Percentiles rank a stretch among this genome's conserved stretches.
Conservation (phyloP, 306 rosid genomes). For the Cucurbita moschata region DNA sequence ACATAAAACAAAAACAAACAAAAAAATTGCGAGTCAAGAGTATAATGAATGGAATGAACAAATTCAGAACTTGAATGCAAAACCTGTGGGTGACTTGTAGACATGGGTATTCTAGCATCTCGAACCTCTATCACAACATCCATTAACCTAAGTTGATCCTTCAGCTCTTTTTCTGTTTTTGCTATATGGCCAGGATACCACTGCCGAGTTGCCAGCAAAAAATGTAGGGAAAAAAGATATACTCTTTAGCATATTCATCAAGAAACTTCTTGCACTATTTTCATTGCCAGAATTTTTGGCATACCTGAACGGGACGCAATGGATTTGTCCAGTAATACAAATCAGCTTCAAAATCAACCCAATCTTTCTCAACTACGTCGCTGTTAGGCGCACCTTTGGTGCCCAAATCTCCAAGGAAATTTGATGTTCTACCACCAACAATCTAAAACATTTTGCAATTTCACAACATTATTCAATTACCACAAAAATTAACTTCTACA, state of each 20-base stretch:
- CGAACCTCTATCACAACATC: conserved; percentile 93
- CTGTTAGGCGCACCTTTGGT: conserved; percentile 11
- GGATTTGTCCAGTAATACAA: conserved; percentile 78
- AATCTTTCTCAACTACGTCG: conserved; percentile 24
- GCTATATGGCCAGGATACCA: conserved; percentile 99
- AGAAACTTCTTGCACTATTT: background rate
- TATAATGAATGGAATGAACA: background rate
- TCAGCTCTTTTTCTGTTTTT: conserved; percentile 84
- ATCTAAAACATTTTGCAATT: conserved; percentile 30
- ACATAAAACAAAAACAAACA: background rate
- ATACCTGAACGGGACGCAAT: conserved; percentile 82
- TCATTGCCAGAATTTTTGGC: background rate
- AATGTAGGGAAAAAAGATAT: conserved; percentile 3
- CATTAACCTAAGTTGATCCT: conserved; percentile 74
- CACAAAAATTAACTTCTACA: background rate
- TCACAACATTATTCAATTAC: background rate
- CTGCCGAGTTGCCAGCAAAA: conserved; percentile 23
- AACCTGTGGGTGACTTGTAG: conserved; percentile 92
- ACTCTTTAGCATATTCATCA: background rate
- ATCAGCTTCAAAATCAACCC: conserved; percentile 63
- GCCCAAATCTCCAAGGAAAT: conserved; percentile 27
- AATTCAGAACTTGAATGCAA: background rate
- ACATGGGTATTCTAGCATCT: conserved; percentile 81
- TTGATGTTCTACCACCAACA: conserved; percentile 49
- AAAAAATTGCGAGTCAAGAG: background rate